Base-by-base conservation (phyloP, 1,284 basidiomycete species). In the Ceratobasidium sp. region DNA sequence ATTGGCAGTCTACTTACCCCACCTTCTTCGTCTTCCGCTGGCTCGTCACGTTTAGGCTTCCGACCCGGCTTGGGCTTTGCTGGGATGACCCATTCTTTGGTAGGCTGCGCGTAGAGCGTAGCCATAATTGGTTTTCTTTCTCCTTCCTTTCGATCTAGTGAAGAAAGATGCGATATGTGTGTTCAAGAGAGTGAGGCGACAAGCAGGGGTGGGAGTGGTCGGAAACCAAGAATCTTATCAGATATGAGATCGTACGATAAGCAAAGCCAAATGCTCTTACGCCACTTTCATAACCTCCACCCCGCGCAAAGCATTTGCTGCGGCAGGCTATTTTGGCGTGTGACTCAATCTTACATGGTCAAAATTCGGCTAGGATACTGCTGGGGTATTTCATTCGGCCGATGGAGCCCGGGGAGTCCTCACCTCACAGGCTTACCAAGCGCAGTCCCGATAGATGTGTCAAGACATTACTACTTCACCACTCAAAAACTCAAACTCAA, bases 11-110 rank as follows among this genome's bases (percentile, higher is more conserved):
- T 47, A 82, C 86, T 78, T 80, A 90, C 91, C 82, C 89, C 88
- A 35, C 85, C 84, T 60, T 64, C 65, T n/a, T 74, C 76, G 33
- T 85, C 85, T 31, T 85, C 86, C 45, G 85, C 85, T 84, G 74
- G 61, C 37, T 66, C 60, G 45, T 77, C 60, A 28, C 71, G 56
- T 64, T 61, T 74, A 45, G 78, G 94, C 85, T 96, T 96, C 69
- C 95, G 87, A 39, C 95, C 95, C 37, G 95, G 95, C 83, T 95
- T 96, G 23, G 94, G 93, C 80, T 94, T 93, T 39, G 95, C 91
- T 60, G 93, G 93, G 79, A 96, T 92, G 68, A 95, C 90, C 95
- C 95, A 97, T 83, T 96, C 94, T 83, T 93, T 95, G 53, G 93
- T 94, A 31, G 95, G 71, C 61, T 75, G 71, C 49, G 71, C 71